Evolutionary conservation across 2,329 filamentous ascomycete genomes (phyloP).

Genomic region (Celoporthe dispersa): DNA sequence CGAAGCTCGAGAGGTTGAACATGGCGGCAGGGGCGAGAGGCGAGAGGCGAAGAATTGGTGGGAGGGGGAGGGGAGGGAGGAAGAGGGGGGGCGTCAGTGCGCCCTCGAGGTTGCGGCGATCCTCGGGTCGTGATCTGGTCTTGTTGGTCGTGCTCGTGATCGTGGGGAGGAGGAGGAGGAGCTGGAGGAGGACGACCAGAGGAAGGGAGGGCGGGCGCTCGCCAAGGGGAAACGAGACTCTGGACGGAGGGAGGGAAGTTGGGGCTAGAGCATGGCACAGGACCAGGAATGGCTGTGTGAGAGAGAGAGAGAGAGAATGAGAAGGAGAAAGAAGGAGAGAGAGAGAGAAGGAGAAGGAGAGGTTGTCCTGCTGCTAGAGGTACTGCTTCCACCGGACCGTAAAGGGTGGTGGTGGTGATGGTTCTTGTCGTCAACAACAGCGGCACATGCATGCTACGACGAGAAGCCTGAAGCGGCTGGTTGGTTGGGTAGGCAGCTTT

Average conservation of each 20-base stretch:
- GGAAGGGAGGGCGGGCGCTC: constrained; percentile 6
- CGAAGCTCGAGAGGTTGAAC: constrained; percentile 74
- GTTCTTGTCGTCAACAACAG: constrained; percentile 5
- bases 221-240: background rate
- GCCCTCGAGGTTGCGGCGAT: constrained; percentile 25
- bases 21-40: constrained; percentile 41
- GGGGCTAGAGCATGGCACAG: constrained; percentile 5
- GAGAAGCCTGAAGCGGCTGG: constrained; percentile 4
- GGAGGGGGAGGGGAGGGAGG: no score
- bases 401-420: background rate
- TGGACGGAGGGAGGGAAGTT: background rate
- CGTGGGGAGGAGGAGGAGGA: background rate
- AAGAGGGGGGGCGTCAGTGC: constrained; percentile 17
- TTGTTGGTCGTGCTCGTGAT: background rate
- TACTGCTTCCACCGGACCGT: background rate
- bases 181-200: constrained; percentile 12
- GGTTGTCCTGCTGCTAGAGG: background rate
- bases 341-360: no score
- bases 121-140: background rate
- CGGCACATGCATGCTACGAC: no score
- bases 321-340: no score
- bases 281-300: background rate
- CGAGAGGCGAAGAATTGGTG: no score
- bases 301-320: no score
- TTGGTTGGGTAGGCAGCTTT: background rate